Percentiles rank a stretch among this genome's conserved stretches.
phyloP scores from a whole-genome alignment of 441 rosid genomes.

The Francoa sonchifolia region DNA sequence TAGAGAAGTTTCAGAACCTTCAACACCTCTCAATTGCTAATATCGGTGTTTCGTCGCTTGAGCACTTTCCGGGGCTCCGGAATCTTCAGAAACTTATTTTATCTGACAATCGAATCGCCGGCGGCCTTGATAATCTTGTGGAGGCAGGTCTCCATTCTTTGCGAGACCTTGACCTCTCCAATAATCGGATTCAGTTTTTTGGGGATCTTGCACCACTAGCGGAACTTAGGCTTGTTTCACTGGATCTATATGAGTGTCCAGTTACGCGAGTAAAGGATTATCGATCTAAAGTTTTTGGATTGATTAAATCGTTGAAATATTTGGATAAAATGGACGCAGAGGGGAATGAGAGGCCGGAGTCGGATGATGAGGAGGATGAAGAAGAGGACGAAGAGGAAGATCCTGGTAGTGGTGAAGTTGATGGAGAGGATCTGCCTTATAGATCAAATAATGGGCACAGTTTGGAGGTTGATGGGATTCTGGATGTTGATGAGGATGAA shows the following conservation, averaged over 20 bases:
- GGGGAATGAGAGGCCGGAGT: slow-evolving; percentile 62
- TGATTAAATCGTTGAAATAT: slow-evolving; percentile 55
- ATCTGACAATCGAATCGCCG: slow-evolving; percentile 54
- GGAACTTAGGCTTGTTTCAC: slow-evolving; percentile 44
- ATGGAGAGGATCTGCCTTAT: slow-evolving; percentile 37
- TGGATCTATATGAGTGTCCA: slow-evolving; percentile 66
- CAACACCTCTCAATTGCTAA: slow-evolving; percentile 54
- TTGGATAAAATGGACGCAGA: slow-evolving; percentile 68
- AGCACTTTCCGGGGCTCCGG: slow-evolving; percentile 47
- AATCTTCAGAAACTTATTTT: slow-evolving; percentile 45
- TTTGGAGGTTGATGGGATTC: slow-evolving; percentile 29
- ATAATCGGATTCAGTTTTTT: slow-evolving; percentile 54
- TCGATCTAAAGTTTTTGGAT: slow-evolving; percentile 59
- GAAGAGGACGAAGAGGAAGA: slow-evolving; percentile 34
- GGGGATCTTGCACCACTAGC: slow-evolving; percentile 67
- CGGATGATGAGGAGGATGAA: slow-evolving; percentile 47
- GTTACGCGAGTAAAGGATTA: slow-evolving; percentile 60
- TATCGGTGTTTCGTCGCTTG: slow-evolving; percentile 48
- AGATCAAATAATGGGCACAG: slow-evolving; percentile 33
- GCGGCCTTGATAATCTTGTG: slow-evolving; percentile 49
- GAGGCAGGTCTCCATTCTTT: slow-evolving; percentile 50
- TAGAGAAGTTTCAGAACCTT: slow-evolving; percentile 51
- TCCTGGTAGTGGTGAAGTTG: slow-evolving; percentile 58
- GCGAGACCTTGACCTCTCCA: slow-evolving; percentile 55
- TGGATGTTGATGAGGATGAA: slow-evolving; percentile 44